Base-by-base conservation (phyloP, 2,329 filamentous ascomycete species). In the Trichoderma semiorbis region DNA sequence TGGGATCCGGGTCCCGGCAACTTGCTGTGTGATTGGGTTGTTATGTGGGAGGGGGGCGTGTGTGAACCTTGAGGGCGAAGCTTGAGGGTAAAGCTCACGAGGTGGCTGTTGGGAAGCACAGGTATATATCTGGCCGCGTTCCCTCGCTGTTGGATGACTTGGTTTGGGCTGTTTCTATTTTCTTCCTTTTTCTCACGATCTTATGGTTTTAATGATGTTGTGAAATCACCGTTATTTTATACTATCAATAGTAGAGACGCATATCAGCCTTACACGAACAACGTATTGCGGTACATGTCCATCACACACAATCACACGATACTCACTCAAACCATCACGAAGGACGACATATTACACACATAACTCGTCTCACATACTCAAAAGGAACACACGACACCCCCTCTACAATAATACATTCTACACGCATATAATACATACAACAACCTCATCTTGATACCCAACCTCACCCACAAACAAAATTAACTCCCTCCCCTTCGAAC, bases 401-500 rank as follows among this genome's bases (percentile, higher is more conserved):
- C n/a, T 50, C 3, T 50, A 39, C 36, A 21, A 24, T 24, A 50
- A 50, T n/a, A 63, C 24, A 30, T 34, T n/a, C 39, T n/a, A 28
- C 18, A 28, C 30, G 11, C 18, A 43, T 11, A 63, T 55, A 34
- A 63, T 57, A 36, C 30, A 36, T 26, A 34, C 8, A 11, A 50
- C 43, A 50, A 47, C 18, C n/a, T 21, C n/a, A 50, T 6, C n/a
- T 50, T 50, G n/a, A 50, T 18, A 47, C 11, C 12, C 43, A 36
- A 16, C 11, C 18, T 60, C 57, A 5, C 28, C 12, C 36, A 34
- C 16, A 16, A 24, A 14, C 30, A 67, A 76, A 69, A 84, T 80
- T 78, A 72, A 78, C 69, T 75, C 74, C 1, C 78, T 81, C 18
- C 80, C 80, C 14, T 50, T 76, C 16, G 79, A 81, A 66, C 70